Conservation (phyloP, 2,329 filamentous ascomycete species). For the Cryphonectria naterciae region DNA sequence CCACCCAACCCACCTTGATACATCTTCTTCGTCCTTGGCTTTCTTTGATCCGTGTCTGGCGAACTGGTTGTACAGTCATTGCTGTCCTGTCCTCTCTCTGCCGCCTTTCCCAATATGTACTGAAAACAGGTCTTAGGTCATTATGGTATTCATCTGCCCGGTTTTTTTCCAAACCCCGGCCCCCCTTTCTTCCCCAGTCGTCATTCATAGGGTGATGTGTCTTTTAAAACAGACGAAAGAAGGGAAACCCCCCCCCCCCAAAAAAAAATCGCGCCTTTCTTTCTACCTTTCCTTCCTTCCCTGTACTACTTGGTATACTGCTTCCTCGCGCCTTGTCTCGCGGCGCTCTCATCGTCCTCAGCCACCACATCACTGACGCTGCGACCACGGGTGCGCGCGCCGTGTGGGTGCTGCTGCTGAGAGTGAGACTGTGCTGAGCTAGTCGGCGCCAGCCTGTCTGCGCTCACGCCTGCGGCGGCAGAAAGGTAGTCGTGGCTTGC, state of each 20-base stretch:
- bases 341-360: constrained; percentile 5
- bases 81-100: too few species aligned
- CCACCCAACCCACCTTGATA: background rate
- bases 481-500: constrained; percentile 3
- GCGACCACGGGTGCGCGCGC: constrained; percentile 20
- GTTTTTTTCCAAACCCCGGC: background rate
- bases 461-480: constrained; percentile 4
- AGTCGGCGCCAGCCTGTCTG: constrained; percentile 8
- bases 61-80: too few species aligned
- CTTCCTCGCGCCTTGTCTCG: constrained; percentile 11
- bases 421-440: background rate
- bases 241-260: background rate
- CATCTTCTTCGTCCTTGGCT: background rate
- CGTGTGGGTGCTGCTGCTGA: background rate
- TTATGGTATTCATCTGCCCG: background rate
- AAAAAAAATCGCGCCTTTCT: background rate
- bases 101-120: too few species aligned
- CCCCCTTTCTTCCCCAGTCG: background rate
- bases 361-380: constrained; percentile 23
- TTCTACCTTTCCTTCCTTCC: background rate
- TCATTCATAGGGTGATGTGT: background rate
- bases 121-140: background rate
- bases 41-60: background rate
- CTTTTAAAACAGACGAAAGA: background rate
- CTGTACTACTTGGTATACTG: constrained; percentile 17